Percentiles rank a stretch among this genome's conserved stretches.
Evolutionary conservation across 805 yeast genomes (phyloP).

Genomic region (Candida andamanensis): DNA sequence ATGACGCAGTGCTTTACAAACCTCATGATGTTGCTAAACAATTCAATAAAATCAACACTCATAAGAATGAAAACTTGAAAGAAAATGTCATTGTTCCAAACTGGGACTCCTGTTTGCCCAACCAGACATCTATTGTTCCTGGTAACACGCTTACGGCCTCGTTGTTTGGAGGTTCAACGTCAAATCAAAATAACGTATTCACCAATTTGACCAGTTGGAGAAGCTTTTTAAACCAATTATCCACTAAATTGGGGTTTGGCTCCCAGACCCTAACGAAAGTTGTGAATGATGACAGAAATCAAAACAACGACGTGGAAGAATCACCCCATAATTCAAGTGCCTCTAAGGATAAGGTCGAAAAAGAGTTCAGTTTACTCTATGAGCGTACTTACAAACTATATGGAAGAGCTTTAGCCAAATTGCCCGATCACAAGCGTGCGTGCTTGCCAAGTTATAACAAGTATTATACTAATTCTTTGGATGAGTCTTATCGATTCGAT

Average conservation of each 20-base stretch:
- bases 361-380: conserved; percentile 26
- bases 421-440: conserved; percentile 33
- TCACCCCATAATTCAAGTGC: conserved; percentile 8
- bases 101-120: conserved; percentile 36
- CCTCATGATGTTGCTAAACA: conserved; percentile 37
- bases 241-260: conserved; percentile 31
- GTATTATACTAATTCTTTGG: conserved; percentile 16
- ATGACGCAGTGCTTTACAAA: conserved; percentile 42
- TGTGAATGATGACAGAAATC: no score
- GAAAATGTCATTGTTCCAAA: conserved; percentile 40
- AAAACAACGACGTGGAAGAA: conserved; percentile 7
- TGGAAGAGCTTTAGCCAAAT: conserved; percentile 31
- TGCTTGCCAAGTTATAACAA: conserved; percentile 36
- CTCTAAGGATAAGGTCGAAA: conserved; percentile 19
- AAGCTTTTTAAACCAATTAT: conserved; percentile 27
- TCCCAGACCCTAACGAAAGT: conserved; percentile 25
- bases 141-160: conserved; percentile 12
- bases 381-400: conserved; percentile 34
- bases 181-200: conserved; percentile 17
- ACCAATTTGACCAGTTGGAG: conserved; percentile 34
- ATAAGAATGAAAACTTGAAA: conserved; percentile 37
- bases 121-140: conserved; percentile 15
- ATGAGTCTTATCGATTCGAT: conserved; percentile 8
- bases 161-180: conserved; percentile 23
- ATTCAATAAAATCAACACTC: conserved; percentile 39